phyloP scores from a whole-genome alignment of 495 filamentous ascomycete genomes.

The Aspergillus olivimuriae region DNA sequence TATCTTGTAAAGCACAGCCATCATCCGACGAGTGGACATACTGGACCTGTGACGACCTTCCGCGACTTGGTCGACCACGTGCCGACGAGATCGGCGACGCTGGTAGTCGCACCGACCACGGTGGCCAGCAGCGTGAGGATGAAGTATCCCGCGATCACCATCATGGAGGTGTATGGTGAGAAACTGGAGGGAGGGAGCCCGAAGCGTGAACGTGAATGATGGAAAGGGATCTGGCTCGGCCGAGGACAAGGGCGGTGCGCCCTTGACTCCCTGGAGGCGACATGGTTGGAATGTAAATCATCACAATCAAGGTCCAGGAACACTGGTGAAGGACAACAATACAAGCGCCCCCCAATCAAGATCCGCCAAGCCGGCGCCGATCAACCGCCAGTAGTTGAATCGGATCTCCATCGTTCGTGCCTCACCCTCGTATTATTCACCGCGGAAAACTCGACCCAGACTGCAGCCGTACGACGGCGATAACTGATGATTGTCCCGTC shows the following conservation, averaged over 20 bases:
- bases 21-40: no score
- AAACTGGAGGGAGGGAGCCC: neutral
- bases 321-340: no score
- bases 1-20: neutral
- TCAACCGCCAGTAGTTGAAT: no score
- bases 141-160: constrained; percentile 14
- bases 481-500: no score
- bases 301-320: constrained; percentile 6
- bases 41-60: constrained; percentile 66
- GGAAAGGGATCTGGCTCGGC: constrained; percentile 4
- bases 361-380: constrained; percentile 5
- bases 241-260: constrained; percentile 1
- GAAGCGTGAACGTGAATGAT: constrained; percentile 1
- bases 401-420: neutral
- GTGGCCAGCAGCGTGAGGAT: constrained; percentile 15
- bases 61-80: constrained; percentile 76
- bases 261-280: neutral
- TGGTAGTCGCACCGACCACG: constrained; percentile 25
- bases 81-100: constrained; percentile 50
- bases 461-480: no score
- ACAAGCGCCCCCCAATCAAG: no score
- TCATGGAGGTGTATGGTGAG: neutral
- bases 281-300: constrained; percentile 4
- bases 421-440: neutral
- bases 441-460: no score